Evolutionary conservation across 345 rosid genomes (phyloP).

Genomic region (Schrenkiella parvula): DNA sequence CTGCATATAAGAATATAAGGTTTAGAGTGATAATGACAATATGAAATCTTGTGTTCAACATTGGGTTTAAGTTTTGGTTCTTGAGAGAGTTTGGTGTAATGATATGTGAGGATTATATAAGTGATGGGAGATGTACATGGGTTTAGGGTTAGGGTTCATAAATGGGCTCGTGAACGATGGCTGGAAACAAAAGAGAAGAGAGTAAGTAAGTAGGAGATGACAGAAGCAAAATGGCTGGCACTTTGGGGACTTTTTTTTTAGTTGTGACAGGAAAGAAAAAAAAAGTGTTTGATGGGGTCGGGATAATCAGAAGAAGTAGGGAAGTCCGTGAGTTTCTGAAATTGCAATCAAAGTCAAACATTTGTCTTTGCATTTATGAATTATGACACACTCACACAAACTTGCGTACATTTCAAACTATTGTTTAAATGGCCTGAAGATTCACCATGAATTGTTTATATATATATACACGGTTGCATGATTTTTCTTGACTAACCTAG

Average conservation of each 20-base stretch:
- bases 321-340: slow-evolving; percentile 62
- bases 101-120: background rate
- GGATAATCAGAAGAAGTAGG: slow-evolving; percentile 27
- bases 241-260: background rate
- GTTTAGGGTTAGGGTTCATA: slow-evolving; percentile 30
- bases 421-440: background rate
- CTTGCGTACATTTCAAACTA: background rate
- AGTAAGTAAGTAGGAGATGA: slow-evolving; percentile 23
- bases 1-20: slow-evolving; percentile 8
- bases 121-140: background rate
- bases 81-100: slow-evolving; percentile 9
- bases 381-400: background rate
- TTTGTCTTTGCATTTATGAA: slow-evolving; percentile 31
- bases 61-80: background rate
- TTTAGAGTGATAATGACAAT: slow-evolving; percentile 19
- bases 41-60: slow-evolving; percentile 15
- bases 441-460: background rate
- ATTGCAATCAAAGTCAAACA: slow-evolving; percentile 27
- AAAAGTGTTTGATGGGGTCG: slow-evolving; percentile 7
- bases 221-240: slow-evolving; percentile 37
- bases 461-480: slow-evolving; percentile 13
- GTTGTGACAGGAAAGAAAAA: background rate
- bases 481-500: no score
- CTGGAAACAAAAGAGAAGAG: slow-evolving; percentile 28
- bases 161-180: slow-evolving; percentile 71